Evolutionary conservation across 768 basidiomycete genomes (phyloP).

Genomic region (Mycena olivaceomarginata): DNA sequence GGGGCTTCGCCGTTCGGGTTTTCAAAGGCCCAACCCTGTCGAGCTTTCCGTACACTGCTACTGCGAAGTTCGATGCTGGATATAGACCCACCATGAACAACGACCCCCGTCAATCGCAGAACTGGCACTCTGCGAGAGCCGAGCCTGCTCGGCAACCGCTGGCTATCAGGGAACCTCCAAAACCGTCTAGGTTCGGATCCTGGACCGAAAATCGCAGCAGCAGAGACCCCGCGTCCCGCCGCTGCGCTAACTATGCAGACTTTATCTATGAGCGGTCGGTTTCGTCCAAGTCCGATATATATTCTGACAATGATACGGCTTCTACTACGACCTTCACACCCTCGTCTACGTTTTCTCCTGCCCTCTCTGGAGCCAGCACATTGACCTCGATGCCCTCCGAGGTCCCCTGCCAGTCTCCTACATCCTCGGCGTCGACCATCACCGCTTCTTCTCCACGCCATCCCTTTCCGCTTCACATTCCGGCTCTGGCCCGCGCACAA

Average conservation of each 20-base stretch:
- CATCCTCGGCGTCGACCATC: slow-evolving; percentile 30
- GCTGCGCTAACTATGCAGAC: slow-evolving; percentile 34
- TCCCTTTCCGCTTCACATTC: slow-evolving; percentile 49
- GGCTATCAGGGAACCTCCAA: slow-evolving; percentile 52
- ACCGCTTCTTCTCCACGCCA: slow-evolving; percentile 33
- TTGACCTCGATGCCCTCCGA: slow-evolving; percentile 55
- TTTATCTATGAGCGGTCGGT: slow-evolving; percentile 79
- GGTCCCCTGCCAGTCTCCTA: slow-evolving; percentile 37
- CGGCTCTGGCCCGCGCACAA: slow-evolving; percentile 49
- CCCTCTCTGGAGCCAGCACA: slow-evolving; percentile 65
- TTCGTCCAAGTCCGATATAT: slow-evolving; percentile 73
- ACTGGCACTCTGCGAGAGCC: slow-evolving; percentile 51
- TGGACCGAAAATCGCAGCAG: slow-evolving; percentile 62
- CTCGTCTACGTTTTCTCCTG: slow-evolving; percentile 62
- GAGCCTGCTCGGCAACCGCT: slow-evolving; percentile 51
- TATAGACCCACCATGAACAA: slow-evolving; percentile 62
- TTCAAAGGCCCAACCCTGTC: slow-evolving; percentile 69
- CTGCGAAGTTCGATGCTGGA: slow-evolving; percentile 68
- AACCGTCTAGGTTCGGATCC: slow-evolving; percentile 50
- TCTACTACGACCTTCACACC: slow-evolving; percentile 61
- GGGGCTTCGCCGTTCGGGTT: slow-evolving; percentile 71
- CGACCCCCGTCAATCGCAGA: slow-evolving; percentile 50
- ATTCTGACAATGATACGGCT: slow-evolving; percentile 66
- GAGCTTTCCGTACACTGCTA: slow-evolving; percentile 60
- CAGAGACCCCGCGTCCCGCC: slow-evolving; percentile 29